A percentile compares a stretch with the other conserved stretches of the same genome.
phyloP scores from a whole-genome alignment of 108 stramenopile species.

The Aurantiochytrium sp. region DNA sequence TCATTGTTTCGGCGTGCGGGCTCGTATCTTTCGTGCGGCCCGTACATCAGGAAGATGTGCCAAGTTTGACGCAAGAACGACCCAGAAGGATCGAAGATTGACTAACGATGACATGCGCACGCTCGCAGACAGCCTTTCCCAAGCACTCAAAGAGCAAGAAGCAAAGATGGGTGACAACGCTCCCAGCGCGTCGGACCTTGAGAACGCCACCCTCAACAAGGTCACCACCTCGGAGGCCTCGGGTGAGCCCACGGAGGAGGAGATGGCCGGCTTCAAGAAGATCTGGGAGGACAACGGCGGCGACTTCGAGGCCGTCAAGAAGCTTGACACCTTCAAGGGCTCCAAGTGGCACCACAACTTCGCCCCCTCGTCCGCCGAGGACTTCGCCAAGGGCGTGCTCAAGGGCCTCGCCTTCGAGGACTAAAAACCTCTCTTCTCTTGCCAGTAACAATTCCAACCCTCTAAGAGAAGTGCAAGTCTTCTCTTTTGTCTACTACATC shows the following conservation, averaged over 20 bases:
- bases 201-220: background rate
- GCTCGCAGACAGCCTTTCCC: no score
- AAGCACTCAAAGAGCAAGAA: background rate
- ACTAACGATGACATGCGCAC: no score
- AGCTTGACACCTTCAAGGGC: background rate
- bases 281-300: background rate
- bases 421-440: background rate
- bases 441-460: no score
- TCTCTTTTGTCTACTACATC: no score
- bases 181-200: conserved; percentile 10
- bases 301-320: background rate
- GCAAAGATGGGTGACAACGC: conserved; percentile 2
- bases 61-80: no score
- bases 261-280: background rate
- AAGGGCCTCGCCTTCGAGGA: conserved; percentile 31
- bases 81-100: no score
- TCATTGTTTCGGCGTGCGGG: no score
- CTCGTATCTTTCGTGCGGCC: no score
- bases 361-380: background rate
- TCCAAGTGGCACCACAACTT: background rate
- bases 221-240: conserved; percentile 22
- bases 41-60: no score
- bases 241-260: conserved; percentile 13
- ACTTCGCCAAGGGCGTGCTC: conserved; percentile 12
- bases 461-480: no score